Evolutionary conservation across 495 filamentous ascomycete species (phyloP).

Genomic region (Penicillium silybi): DNA sequence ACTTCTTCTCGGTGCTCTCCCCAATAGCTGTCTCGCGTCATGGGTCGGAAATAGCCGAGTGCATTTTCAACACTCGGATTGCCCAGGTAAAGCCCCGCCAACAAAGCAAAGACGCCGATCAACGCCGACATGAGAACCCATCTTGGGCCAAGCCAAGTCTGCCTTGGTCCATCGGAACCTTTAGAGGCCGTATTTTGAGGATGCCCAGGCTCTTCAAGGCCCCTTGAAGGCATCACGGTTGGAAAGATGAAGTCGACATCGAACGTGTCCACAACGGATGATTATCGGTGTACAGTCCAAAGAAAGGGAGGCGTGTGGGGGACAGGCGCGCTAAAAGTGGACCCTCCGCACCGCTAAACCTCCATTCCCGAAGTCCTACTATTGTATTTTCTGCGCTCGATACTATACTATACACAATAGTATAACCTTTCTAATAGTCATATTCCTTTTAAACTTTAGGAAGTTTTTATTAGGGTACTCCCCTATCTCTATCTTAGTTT

Average conservation of each 20-base stretch:
- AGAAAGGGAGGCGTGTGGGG: neutral
- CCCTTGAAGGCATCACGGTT: neutral
- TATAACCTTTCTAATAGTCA: no score
- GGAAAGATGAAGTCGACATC: neutral
- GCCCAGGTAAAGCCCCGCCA: neutral
- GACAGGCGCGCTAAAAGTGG: neutral
- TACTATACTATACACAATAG: neutral
- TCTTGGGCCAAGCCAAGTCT: neutral
- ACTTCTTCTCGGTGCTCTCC: constrained; percentile 63
- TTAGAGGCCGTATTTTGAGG: neutral
- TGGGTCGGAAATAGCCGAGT: constrained; percentile 3
- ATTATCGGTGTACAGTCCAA: neutral
- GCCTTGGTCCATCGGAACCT: neutral
- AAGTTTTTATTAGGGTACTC: no score
- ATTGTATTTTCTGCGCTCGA: neutral
- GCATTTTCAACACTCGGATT: neutral
- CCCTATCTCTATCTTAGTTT: no score
- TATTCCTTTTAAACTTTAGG: no score
- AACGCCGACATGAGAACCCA: neutral
- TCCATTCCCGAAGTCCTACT: neutral
- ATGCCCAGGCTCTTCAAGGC: neutral
- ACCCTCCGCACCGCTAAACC: neutral
- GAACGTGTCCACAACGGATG: neutral
- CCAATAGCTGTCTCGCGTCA: constrained; percentile 43
- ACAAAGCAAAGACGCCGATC: neutral